Evolutionary conservation across 495 filamentous ascomycete genomes (phyloP).

Genomic region (Clavariopsis aquatica): DNA sequence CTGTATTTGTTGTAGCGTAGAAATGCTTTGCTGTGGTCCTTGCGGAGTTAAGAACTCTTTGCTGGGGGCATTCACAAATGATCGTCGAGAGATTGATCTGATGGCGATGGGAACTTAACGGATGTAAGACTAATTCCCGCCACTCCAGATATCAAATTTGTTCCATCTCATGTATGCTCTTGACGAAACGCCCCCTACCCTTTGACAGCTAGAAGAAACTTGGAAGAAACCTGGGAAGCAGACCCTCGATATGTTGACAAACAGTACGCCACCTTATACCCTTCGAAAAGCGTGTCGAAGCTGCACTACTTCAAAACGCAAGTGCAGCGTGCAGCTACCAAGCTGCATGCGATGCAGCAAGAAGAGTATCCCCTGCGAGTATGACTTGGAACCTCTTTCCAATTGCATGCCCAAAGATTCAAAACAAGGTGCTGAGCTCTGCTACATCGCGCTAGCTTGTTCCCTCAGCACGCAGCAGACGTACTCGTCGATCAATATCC

Average conservation of each 20-base stretch:
- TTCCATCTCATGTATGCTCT: no score
- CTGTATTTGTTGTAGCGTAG: neutral
- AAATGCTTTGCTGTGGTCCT: neutral
- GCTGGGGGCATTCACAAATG: neutral
- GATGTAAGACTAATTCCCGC: neutral
- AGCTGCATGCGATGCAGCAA: constrained; percentile 3
- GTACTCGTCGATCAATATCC: neutral
- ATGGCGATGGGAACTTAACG: neutral
- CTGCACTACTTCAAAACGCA: constrained; percentile 1
- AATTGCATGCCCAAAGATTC: neutral
- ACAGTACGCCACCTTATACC: neutral
- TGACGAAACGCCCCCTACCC: no score
- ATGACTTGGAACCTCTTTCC: neutral
- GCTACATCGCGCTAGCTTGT: neutral
- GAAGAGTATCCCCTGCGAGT: neutral
- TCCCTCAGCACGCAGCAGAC: neutral
- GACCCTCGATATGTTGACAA: neutral
- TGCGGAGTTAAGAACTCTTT: neutral
- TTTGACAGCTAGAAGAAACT: no score
- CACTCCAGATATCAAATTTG: no score
- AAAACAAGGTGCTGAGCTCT: neutral
- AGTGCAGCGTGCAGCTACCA: constrained; percentile 3
- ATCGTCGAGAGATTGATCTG: neutral
- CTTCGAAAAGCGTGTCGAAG: constrained; percentile 3
- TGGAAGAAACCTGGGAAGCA: neutral